Evolutionary conservation across 208 protist genomes (phyloP).

Genomic region (Leishmania major): DNA sequence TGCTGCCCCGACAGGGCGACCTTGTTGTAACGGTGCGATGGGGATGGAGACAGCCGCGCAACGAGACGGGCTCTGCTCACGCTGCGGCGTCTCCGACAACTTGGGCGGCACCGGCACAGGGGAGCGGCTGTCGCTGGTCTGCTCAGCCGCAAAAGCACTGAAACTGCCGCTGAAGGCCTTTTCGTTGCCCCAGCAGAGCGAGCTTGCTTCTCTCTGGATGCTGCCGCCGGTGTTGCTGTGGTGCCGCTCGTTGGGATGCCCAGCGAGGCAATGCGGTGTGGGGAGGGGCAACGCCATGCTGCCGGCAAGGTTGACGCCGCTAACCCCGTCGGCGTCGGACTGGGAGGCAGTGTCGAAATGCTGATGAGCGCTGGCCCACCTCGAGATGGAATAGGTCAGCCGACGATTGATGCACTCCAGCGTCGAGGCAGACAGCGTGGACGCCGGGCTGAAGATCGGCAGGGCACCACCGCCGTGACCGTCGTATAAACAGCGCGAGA

Average conservation of each 20-base stretch:
- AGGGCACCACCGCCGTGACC: background rate
- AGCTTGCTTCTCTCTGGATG: background rate
- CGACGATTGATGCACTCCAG: constrained; percentile 43
- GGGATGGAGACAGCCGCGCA: constrained; percentile 21
- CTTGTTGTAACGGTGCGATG: background rate
- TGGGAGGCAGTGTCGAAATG: constrained; percentile 18
- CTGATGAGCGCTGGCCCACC: constrained; percentile 17
- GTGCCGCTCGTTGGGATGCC: background rate
- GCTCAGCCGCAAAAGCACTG: background rate
- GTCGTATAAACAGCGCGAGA: background rate
- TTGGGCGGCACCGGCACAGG: constrained; percentile 29
- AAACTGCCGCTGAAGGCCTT: background rate
- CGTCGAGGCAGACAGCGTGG: constrained; percentile 36
- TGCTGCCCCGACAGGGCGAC: background rate
- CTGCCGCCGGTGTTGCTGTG: background rate
- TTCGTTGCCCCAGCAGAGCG: background rate
- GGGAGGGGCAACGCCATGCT: constrained; percentile 19
- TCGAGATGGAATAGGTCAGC: constrained; percentile 30
- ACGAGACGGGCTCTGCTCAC: constrained; percentile 57
- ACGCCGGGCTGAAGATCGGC: constrained; percentile 15
- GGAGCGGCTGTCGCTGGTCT: constrained; percentile 13
- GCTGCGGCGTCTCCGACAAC: constrained; percentile 29
- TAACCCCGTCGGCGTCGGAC: background rate
- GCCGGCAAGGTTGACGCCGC: constrained; percentile 7
- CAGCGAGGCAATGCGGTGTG: constrained; percentile 14